Conservation (phyloP, 2,329 filamentous ascomycete genomes). For the Trichoderma brevicompactum region DNA sequence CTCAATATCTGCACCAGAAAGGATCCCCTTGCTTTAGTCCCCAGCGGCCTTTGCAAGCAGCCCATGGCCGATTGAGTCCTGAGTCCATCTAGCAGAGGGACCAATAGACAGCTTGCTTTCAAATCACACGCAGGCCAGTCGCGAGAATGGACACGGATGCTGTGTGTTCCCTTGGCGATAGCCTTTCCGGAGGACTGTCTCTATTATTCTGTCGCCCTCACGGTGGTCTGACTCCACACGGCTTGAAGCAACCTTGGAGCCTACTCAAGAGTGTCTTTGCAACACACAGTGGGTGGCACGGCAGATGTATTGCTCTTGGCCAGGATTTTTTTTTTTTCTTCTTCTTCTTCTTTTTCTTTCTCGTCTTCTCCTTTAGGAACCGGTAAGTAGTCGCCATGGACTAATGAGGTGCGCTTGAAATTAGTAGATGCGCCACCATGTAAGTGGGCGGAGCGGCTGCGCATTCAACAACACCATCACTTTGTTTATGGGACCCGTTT, state of each 20-base stretch:
- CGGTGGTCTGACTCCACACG: not conserved
- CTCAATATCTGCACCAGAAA: not conserved
- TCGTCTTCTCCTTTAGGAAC: not conserved
- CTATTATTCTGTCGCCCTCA: constrained; percentile 9
- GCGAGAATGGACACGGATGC: constrained; percentile 3
- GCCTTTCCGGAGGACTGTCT: constrained; percentile 3
- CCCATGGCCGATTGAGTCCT: not conserved
- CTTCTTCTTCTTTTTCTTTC: not conserved
- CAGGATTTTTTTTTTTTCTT: not conserved
- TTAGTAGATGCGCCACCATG: constrained; percentile 3
- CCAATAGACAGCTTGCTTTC: constrained; percentile 12
- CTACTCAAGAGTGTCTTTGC: not conserved
- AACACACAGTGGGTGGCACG: not conserved
- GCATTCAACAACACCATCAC: constrained; percentile 2
- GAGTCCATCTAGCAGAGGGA: not conserved
- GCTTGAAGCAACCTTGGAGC: not conserved
- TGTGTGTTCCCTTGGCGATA: not conserved
- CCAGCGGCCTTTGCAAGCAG: not conserved
- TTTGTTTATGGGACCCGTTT: not conserved
- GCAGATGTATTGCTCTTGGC: not conserved
- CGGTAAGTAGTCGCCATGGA: not conserved
- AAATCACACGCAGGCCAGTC: constrained; percentile 10
- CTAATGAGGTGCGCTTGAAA: not conserved
- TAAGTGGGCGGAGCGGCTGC: constrained; percentile 15
- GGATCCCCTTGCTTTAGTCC: not conserved